A percentile compares a stretch with the other conserved stretches of the same genome.
Conservation (phyloP, 441 rosid species). For the Mallotus japonicus region DNA sequence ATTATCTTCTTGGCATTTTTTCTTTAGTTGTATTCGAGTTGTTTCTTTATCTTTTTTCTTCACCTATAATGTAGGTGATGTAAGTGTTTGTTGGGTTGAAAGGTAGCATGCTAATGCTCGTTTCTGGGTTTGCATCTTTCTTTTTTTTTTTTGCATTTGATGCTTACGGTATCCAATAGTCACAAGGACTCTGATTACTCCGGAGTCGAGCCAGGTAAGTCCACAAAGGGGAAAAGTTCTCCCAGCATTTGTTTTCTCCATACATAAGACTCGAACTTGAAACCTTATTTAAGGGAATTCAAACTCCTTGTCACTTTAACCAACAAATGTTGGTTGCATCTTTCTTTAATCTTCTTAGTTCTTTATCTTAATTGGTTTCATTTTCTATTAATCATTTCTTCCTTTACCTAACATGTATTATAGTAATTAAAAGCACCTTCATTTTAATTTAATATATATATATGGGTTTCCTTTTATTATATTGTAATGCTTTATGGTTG, state of each 20-base stretch:
- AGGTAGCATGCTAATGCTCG: conserved; percentile 1
- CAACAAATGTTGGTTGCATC: too few species aligned
- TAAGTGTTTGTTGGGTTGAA: conserved; percentile 13
- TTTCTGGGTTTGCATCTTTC: not conserved
- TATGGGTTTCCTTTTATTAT: too few species aligned
- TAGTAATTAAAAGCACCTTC: conserved; percentile 3
- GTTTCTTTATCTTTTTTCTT: not conserved
- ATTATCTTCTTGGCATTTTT: not conserved
- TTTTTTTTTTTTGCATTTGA: too few species aligned
- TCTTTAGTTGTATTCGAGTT: not conserved
- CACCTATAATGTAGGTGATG: not conserved
- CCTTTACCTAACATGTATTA: not conserved
- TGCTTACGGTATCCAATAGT: too few species aligned
- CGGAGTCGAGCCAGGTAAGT: too few species aligned
- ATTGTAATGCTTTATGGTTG: not conserved
- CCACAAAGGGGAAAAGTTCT: too few species aligned
- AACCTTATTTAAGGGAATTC: too few species aligned
- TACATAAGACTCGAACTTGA: too few species aligned
- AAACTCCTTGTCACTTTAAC: too few species aligned
- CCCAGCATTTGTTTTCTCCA: too few species aligned
- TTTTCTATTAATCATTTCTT: not conserved
- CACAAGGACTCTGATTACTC: too few species aligned
- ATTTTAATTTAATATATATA: too few species aligned
- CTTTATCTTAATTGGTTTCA: not conserved
- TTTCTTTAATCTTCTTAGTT: not conserved